Conservation (phyloP, 768 basidiomycete species). For the Krasilnikovozyma curviuscula region DNA sequence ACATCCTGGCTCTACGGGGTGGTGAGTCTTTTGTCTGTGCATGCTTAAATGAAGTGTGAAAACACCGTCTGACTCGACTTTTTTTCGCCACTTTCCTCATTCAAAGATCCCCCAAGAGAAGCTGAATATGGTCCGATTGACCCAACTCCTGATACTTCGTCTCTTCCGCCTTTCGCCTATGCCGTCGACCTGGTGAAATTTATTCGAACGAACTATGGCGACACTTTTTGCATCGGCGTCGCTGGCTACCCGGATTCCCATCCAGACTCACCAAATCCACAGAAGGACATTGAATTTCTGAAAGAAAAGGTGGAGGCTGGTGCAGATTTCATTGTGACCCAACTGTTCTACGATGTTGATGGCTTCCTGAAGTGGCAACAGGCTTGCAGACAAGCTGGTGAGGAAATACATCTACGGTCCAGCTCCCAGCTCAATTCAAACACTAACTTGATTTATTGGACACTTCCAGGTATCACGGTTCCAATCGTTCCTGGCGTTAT, state of each 20-base stretch:
- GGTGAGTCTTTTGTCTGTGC: conserved; percentile 32
- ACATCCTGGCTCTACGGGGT: conserved; percentile 79
- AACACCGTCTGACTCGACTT: background rate
- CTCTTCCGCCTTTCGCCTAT: conserved; percentile 36
- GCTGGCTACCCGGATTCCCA: conserved; percentile 73
- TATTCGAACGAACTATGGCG: conserved; percentile 62
- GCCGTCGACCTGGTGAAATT: conserved; percentile 79
- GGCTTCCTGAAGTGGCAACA: conserved; percentile 60
- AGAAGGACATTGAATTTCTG: conserved; percentile 38
- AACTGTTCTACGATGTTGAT: conserved; percentile 91
- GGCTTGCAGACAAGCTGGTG: conserved; percentile 54
- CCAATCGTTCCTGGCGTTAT: conserved; percentile 91
- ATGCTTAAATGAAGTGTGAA: background rate
- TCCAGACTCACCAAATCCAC: conserved; percentile 30
- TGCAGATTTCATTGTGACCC: conserved; percentile 88
- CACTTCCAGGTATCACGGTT: conserved; percentile 50
- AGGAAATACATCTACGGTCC: too few species aligned
- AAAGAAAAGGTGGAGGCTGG: conserved; percentile 83
- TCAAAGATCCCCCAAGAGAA: conserved; percentile 70
- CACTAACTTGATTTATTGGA: background rate
- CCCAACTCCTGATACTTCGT: conserved; percentile 27
- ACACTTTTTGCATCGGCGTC: conserved; percentile 82
- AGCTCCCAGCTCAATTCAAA: conserved; percentile 14
- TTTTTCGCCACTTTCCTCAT: background rate
- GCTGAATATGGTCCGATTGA: conserved; percentile 85